Conservation (phyloP, 306 rosid species). For the Rubus idaeus region DNA sequence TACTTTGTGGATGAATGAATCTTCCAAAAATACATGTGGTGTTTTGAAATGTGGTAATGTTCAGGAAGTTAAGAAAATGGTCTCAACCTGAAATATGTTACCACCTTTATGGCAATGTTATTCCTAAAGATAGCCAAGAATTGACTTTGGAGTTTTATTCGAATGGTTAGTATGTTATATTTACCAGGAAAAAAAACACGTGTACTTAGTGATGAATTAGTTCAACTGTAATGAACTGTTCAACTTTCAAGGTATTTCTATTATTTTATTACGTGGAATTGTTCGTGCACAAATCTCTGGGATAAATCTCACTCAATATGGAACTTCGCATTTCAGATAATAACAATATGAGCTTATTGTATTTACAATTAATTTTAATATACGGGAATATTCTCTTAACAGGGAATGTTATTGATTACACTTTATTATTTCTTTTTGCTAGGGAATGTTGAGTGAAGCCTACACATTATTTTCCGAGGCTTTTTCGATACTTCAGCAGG, state of each 20-base stretch:
- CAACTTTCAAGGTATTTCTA: not conserved
- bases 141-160: not conserved
- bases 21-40: not conserved
- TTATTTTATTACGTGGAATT: not conserved
- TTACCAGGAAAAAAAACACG: not conserved
- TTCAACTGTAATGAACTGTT: not conserved
- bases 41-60: not conserved
- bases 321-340: not conserved
- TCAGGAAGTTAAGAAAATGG: not conserved
- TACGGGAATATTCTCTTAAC: not conserved
- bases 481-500: constrained; percentile 96
- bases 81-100: not conserved
- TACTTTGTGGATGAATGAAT: constrained; percentile 10
- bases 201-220: not conserved
- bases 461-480: constrained; percentile 94
- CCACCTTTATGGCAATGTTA: not conserved
- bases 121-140: not conserved
- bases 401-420: not conserved
- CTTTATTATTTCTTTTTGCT: constrained; percentile 23
- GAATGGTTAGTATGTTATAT: not conserved
- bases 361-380: not conserved
- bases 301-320: not conserved
- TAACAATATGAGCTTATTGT: not conserved
- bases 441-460: constrained; percentile 99
- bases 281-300: not conserved